Conservation (phyloP, 164 flowering plant genomes). For the Tinospora cordifolia region DNA sequence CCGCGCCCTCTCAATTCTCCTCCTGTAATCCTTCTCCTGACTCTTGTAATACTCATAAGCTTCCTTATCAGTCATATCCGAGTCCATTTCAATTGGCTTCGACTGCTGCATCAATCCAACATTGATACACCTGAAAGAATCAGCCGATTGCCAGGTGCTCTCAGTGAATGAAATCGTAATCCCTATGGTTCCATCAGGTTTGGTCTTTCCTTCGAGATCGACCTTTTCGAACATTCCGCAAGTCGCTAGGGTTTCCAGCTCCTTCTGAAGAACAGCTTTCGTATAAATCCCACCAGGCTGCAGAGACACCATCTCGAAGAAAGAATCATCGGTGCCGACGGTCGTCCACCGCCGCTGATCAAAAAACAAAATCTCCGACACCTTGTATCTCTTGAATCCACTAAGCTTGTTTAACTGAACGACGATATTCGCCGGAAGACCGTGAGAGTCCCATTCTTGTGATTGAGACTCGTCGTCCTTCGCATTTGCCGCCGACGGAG, state of each 20-base stretch:
- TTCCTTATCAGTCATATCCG: slow-evolving; percentile 83
- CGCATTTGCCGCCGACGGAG: slow-evolving; percentile 44
- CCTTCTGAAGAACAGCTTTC: slow-evolving; percentile 71
- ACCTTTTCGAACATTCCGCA: slow-evolving; percentile 98
- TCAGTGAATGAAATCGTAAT: slow-evolving; percentile 61
- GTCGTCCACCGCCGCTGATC: slow-evolving; percentile 41
- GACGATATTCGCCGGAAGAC: slow-evolving; percentile 65
- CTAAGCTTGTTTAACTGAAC: slow-evolving; percentile 72
- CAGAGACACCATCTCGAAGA: slow-evolving; percentile 87
- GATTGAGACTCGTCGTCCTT: slow-evolving; percentile 38
- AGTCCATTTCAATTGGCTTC: slow-evolving; percentile 63
- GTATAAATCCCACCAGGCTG: slow-evolving; percentile 80
- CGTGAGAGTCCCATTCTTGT: slow-evolving; percentile 79
- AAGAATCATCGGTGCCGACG: slow-evolving; percentile 71
- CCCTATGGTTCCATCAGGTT: slow-evolving; percentile 68
- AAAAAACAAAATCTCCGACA: slow-evolving; percentile 65
- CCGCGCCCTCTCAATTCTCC: slow-evolving; percentile 68
- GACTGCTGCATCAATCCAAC: slow-evolving; percentile 80
- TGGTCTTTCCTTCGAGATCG: slow-evolving; percentile 68
- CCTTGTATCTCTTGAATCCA: slow-evolving; percentile 71
- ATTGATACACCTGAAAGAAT: slow-evolving; percentile 71
- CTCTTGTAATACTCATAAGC: slow-evolving; percentile 46
- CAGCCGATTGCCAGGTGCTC: slow-evolving; percentile 80
- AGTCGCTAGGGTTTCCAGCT: slow-evolving; percentile 73
- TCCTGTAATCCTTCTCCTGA: slow-evolving; percentile 81